A percentile compares a stretch with the other conserved stretches of the same genome.
phyloP scores from a whole-genome alignment of 257 asterid genomes.

The Solanum gandarillasii region DNA sequence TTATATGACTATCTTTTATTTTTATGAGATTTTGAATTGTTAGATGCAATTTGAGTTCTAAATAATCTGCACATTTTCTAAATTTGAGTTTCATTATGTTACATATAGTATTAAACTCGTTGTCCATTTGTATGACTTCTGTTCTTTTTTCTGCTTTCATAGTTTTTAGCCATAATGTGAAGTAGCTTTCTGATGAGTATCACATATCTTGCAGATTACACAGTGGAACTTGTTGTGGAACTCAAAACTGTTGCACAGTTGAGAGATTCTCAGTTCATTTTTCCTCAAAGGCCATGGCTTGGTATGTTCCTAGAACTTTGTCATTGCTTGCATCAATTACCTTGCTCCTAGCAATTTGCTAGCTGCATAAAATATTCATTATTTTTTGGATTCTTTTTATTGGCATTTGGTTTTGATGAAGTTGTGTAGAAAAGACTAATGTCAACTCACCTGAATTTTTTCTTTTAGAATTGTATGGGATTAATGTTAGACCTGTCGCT shows the following conservation, averaged over 20 bases:
- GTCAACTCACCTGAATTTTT: neutral
- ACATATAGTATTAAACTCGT: too few relatives aligned
- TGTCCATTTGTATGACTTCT: too few relatives aligned
- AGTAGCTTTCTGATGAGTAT: too few relatives aligned
- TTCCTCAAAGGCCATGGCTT: conserved; percentile 89
- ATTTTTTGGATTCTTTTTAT: neutral
- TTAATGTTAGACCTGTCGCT: conserved; percentile 73
- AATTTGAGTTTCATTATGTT: too few relatives aligned
- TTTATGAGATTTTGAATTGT: too few relatives aligned
- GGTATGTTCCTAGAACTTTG: conserved; percentile 28
- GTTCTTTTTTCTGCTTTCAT: too few relatives aligned
- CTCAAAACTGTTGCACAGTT: conserved; percentile 58
- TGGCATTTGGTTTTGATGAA: neutral
- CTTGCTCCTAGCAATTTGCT: neutral
- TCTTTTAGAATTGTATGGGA: neutral
- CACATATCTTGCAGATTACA: conserved; percentile 31
- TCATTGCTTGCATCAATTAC: neutral
- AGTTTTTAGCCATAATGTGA: too few relatives aligned
- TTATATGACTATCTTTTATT: too few relatives aligned
- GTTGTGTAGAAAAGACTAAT: neutral
- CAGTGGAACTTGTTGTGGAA: conserved; percentile 22
- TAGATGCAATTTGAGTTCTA: too few relatives aligned
- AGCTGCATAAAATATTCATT: neutral
- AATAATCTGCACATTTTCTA: too few relatives aligned
- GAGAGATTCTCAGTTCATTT: conserved; percentile 64